phyloP scores from a whole-genome alignment of 306 rosid species.

The Fragaria ananassa region DNA sequence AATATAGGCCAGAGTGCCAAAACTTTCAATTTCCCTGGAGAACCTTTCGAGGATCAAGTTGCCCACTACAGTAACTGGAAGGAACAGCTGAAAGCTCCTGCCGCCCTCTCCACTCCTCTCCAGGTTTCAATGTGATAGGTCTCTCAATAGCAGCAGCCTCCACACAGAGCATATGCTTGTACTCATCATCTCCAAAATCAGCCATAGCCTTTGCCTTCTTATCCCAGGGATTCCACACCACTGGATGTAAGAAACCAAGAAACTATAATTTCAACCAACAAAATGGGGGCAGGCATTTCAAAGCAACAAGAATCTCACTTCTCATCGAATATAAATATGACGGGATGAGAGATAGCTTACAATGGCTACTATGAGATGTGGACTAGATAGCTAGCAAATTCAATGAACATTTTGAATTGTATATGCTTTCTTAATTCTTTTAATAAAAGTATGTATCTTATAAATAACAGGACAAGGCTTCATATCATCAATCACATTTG shows the following conservation, averaged over 20 bases:
- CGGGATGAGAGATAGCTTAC: background rate
- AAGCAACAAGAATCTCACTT: background rate
- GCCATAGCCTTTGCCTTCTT: slow-evolving; percentile 92
- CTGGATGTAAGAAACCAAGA: slow-evolving; percentile 36
- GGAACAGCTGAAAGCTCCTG: slow-evolving; percentile 93
- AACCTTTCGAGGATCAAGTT: slow-evolving; percentile 88
- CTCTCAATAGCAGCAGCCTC: slow-evolving; percentile 89
- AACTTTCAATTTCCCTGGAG: slow-evolving; percentile 60
- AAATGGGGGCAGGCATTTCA: background rate
- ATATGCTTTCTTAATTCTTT: background rate
- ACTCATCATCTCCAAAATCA: slow-evolving; percentile 98
- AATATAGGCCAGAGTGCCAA: slow-evolving; percentile 42
- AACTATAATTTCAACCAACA: background rate
- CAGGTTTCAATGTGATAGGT: slow-evolving; percentile 84
- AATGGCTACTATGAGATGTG: no score
- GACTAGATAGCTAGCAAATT: background rate
- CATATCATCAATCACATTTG: background rate
- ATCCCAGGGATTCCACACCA: slow-evolving; percentile 99
- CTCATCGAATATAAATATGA: background rate
- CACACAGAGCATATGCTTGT: slow-evolving; percentile 90
- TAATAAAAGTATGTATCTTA: background rate
- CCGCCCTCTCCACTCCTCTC: slow-evolving; percentile 98
- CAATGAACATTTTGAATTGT: background rate
- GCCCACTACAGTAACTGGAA: slow-evolving; percentile 97
- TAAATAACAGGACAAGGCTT: background rate